These are phyloP conservation scores for Meyerozyma elateridarum DNA, from an alignment of 1,139 yeast genomes.

Conservation along the genomic window DNA sequence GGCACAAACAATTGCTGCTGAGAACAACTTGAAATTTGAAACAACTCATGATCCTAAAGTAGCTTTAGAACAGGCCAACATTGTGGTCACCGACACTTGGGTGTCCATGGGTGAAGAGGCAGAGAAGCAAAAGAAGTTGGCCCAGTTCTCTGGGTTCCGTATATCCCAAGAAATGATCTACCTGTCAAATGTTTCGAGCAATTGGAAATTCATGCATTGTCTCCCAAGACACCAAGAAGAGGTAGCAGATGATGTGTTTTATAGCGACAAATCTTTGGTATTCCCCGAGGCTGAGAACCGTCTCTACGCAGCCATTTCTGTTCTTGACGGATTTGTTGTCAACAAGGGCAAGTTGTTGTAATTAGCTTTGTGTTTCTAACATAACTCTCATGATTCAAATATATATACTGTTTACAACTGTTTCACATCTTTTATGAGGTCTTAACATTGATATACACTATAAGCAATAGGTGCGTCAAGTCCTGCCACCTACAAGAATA, in stretches of 20 bases:
- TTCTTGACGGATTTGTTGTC: conserved; percentile 79
- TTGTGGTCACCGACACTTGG: conserved; percentile 96
- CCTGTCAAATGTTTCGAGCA: conserved; percentile 50
- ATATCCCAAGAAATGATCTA: conserved; percentile 62
- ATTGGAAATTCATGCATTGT: conserved; percentile 96
- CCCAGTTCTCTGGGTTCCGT: conserved; percentile 84
- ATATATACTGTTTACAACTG: too few relatives aligned
- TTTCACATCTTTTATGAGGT: too few relatives aligned
- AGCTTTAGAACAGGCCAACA: conserved; percentile 71
- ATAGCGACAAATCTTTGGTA: conserved; percentile 77
- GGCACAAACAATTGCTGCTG: conserved; percentile 51
- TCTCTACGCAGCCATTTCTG: conserved; percentile 93
- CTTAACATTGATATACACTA: too few relatives aligned
- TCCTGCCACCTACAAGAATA: too few relatives aligned
- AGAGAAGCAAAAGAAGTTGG: conserved; percentile 64
- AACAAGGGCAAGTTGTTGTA: conserved; percentile 60
- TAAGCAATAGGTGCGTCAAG: too few relatives aligned
- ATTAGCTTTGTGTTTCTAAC: conserved; percentile 1
- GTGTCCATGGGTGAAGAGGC: conserved; percentile 96
- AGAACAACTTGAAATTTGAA: conserved; percentile 52
- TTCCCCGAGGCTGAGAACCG: conserved; percentile 96
- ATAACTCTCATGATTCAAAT: too few relatives aligned
- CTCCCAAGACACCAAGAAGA: conserved; percentile 93
- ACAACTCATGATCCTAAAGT: conserved; percentile 66
- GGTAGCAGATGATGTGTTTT: conserved; percentile 89